These are phyloP conservation scores for Trametes versicolor DNA, from an alignment of 1,284 basidiomycete genomes.

Conservation along the genomic window DNA sequence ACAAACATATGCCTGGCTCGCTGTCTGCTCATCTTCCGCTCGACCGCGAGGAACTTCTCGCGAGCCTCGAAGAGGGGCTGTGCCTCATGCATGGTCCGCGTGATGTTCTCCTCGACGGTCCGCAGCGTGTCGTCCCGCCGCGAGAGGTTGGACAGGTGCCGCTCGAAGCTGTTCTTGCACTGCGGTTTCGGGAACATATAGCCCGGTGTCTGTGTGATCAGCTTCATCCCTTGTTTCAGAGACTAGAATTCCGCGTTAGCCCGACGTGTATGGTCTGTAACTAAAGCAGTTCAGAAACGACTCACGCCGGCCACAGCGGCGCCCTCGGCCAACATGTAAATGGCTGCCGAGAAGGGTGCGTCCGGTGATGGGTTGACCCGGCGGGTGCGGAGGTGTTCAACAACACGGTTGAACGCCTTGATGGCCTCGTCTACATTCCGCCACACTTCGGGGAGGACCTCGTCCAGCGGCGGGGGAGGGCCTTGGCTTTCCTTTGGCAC, in stretches of 20 bases:
- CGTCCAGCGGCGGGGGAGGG: neutral
- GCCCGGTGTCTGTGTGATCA: conserved; percentile 7
- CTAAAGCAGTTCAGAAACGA: neutral
- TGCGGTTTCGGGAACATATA: conserved; percentile 9
- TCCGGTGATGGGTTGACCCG: neutral
- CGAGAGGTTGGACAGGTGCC: conserved; percentile 3
- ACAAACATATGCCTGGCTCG: neutral
- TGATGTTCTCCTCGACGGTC: conserved; percentile 1
- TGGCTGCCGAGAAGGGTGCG: neutral
- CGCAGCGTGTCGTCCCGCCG: conserved; percentile 6
- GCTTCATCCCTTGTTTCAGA: conserved; percentile 5
- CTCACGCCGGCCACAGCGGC: neutral
- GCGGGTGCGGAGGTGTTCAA: neutral
- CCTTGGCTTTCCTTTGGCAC: neutral
- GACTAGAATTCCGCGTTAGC: neutral
- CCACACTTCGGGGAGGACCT: conserved; percentile 5
- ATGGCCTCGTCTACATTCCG: neutral
- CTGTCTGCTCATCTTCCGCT: neutral
- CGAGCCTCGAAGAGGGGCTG: conserved; percentile 5
- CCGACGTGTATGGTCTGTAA: neutral
- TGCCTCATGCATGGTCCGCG: neutral
- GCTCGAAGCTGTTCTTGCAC: conserved; percentile 13
- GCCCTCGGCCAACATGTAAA: neutral
- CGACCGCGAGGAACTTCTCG: conserved; percentile 4
- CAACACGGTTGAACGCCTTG: neutral